Percentiles rank a stretch among this genome's conserved stretches.
Evolutionary conservation across 1,139 yeast genomes (phyloP).

Genomic region (Taiozyma onychis): DNA sequence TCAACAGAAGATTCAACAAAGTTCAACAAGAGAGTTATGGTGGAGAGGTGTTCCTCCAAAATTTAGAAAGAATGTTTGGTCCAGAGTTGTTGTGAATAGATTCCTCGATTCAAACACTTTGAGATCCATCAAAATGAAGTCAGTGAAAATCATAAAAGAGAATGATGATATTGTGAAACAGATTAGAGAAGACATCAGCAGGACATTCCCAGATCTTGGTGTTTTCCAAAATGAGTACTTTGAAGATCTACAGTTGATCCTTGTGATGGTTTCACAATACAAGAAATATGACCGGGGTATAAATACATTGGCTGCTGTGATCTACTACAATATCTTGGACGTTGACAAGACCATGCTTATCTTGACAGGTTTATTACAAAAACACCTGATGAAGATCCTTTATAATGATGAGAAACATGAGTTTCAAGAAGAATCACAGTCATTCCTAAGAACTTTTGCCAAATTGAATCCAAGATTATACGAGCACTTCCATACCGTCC

Average conservation of each 20-base stretch:
- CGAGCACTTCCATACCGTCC: conserved; percentile 40
- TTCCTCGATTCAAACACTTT: conserved; percentile 19
- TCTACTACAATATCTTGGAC: conserved; percentile 35
- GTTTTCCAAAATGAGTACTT: conserved; percentile 37
- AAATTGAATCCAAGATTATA: conserved; percentile 40
- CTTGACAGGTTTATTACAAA: conserved; percentile 38
- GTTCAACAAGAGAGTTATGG: conserved; percentile 48
- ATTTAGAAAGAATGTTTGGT: conserved; percentile 49
- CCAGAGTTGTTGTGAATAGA: conserved; percentile 37
- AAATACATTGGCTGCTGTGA: conserved; percentile 35
- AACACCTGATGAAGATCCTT: conserved; percentile 29
- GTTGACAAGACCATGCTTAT: conserved; percentile 38
- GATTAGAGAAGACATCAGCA: conserved; percentile 28
- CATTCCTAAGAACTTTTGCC: conserved; percentile 43
- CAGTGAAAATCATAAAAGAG: conserved; percentile 1
- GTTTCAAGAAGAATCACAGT: conserved; percentile 28
- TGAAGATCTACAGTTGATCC: conserved; percentile 27
- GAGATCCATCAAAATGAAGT: conserved; percentile 14
- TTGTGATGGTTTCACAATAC: conserved; percentile 29
- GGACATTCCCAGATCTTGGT: conserved; percentile 39
- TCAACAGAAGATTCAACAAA: conserved; percentile 29
- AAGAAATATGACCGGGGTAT: conserved; percentile 25
- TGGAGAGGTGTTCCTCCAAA: conserved; percentile 62
- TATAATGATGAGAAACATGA: conserved; percentile 20
- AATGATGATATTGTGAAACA: conserved; percentile 10